Percentiles rank a stretch among this genome's conserved stretches.
Evolutionary conservation across 768 basidiomycete species (phyloP).

Genomic region (Chiua virens): DNA sequence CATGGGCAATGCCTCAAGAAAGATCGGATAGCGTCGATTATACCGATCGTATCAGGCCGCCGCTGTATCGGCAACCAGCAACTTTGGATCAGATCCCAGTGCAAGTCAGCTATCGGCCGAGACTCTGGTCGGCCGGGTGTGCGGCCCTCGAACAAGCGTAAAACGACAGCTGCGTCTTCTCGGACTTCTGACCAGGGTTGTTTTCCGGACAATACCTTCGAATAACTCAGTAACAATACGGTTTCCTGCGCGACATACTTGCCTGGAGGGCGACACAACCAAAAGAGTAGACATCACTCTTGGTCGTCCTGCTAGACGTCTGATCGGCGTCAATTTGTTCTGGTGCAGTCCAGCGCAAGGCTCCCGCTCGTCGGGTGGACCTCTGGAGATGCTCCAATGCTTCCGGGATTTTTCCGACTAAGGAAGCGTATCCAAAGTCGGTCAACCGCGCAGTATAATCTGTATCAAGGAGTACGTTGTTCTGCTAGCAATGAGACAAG

Average conservation of each 20-base stretch:
- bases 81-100: constrained; percentile 1
- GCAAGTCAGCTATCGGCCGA: neutral
- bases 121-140: neutral
- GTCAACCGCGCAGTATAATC: constrained; percentile 36
- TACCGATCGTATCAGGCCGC: neutral
- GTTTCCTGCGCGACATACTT: constrained; percentile 1
- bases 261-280: constrained; percentile 27
- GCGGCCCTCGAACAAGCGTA: neutral
- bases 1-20: neutral
- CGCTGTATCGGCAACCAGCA: neutral
- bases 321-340: constrained; percentile 17
- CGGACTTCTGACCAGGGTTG: neutral
- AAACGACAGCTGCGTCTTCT: constrained; percentile 7
- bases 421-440: constrained; percentile 43
- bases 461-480: constrained; percentile 6
- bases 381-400: neutral
- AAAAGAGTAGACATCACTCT: neutral
- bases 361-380: constrained; percentile 32
- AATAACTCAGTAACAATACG: neutral
- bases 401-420: neutral
- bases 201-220: neutral
- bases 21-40: neutral
- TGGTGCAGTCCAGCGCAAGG: constrained; percentile 46
- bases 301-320: neutral
- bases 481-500: neutral